These are phyloP conservation scores for Bryum argenteum DNA, from an alignment of 225 moss, liverwort and hornwort species.

Conservation along the genomic window DNA sequence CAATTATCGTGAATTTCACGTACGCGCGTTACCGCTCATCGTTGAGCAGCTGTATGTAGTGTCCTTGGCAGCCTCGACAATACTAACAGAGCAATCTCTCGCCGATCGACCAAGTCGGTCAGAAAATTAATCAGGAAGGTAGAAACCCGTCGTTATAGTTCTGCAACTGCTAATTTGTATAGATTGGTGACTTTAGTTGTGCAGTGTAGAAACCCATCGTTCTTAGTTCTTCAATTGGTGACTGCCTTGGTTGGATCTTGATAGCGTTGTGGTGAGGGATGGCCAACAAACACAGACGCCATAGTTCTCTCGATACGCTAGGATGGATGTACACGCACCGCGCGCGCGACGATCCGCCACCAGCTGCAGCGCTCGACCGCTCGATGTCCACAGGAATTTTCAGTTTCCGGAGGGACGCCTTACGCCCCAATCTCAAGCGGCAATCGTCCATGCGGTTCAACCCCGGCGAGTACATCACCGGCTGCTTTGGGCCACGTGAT, in stretches of 20 bases:
- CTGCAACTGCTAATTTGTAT: no score
- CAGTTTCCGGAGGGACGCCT: conserved; percentile 21
- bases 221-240: not conserved
- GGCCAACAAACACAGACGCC: conserved; percentile 48
- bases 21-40: conserved; percentile 30
- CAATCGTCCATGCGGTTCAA: conserved; percentile 41
- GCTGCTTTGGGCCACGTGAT: conserved; percentile 51
- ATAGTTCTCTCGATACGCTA: conserved; percentile 49
- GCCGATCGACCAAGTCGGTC: no score
- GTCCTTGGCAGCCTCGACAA: not conserved
- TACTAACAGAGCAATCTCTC: not conserved
- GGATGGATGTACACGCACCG: conserved; percentile 46
- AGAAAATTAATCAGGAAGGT: no score
- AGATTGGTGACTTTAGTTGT: not conserved
- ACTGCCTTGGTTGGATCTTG: not conserved
- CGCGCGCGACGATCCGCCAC: conserved; percentile 15
- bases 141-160: not conserved
- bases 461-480: conserved; percentile 43
- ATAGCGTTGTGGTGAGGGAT: conserved; percentile 12
- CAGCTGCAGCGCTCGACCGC: conserved; percentile 18
- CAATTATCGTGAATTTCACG: conserved; percentile 12
- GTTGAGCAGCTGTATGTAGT: conserved; percentile 23
- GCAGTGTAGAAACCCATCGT: not conserved
- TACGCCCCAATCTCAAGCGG: conserved; percentile 32
- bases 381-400: conserved; percentile 32